A percentile compares a stretch with the other conserved stretches of the same genome.
Conservation (phyloP, 768 basidiomycete genomes). For the Lactarius trivialis region DNA sequence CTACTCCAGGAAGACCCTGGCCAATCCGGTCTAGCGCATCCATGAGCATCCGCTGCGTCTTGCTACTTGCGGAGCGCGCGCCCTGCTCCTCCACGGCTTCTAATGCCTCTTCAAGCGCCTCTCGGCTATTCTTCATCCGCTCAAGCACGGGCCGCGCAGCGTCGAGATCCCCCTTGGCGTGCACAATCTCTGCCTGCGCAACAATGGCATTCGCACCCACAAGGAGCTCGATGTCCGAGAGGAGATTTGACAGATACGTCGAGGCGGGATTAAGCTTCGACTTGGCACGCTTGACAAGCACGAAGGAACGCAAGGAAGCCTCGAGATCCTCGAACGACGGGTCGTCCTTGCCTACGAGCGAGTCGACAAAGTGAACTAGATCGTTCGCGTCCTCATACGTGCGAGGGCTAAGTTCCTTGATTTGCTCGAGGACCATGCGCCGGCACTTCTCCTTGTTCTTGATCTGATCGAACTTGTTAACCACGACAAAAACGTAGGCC, state of each 20-base stretch:
- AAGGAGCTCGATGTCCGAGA: conserved; percentile 84
- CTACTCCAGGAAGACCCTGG: conserved; percentile 63
- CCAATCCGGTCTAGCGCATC: conserved; percentile 72
- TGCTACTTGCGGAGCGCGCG: conserved; percentile 43
- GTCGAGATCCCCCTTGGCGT: conserved; percentile 63
- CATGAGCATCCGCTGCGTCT: conserved; percentile 53
- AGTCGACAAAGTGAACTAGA: conserved; percentile 98
- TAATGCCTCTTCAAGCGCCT: conserved; percentile 70
- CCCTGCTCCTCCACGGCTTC: conserved; percentile 75
- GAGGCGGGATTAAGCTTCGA: conserved; percentile 92
- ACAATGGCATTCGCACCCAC: conserved; percentile 80
- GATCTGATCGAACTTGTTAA: conserved; percentile 96
- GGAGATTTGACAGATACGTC: conserved; percentile 86
- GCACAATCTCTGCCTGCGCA: conserved; percentile 70
- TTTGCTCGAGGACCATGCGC: conserved; percentile 84
- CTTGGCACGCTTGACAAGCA: conserved; percentile 91
- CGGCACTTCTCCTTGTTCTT: conserved; percentile 91
- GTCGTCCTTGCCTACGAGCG: conserved; percentile 63
- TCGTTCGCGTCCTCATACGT: conserved; percentile 89
- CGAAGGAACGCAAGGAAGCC: conserved; percentile 85
- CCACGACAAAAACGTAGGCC: conserved; percentile 96
- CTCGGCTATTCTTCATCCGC: conserved; percentile 71
- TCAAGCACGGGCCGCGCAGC: conserved; percentile 76
- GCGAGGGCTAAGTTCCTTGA: conserved; percentile 84
- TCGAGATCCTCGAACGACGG: conserved; percentile 84